Evolutionary conservation across 169 alveolate genomes (phyloP).

Genomic region (Besnoitia besnoiti): DNA sequence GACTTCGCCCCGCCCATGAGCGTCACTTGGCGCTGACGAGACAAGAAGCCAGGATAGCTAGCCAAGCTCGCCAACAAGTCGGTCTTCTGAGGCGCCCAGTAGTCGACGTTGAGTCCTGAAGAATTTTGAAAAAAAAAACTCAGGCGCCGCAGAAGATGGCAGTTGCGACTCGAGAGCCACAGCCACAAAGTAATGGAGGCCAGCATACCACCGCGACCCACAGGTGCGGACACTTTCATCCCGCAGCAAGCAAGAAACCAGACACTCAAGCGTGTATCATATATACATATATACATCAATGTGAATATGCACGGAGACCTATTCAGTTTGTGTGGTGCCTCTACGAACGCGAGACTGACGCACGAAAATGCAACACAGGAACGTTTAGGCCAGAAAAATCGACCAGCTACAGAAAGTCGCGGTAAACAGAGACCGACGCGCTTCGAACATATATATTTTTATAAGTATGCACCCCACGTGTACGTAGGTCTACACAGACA

Average conservation of each 20-base stretch:
- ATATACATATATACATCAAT: no score
- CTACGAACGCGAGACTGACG: no score
- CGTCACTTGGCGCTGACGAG: neutral
- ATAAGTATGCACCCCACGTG: neutral
- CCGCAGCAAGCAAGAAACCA: no score
- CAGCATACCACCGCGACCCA: neutral
- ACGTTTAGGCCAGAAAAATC: no score
- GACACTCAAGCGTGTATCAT: no score
- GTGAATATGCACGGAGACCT: no score
- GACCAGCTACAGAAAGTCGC: no score
- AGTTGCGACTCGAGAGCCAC: neutral
- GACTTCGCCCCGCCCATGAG: neutral
- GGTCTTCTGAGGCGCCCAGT: conserved; percentile 16
- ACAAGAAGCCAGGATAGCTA: neutral
- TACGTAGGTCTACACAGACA: neutral
- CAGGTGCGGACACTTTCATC: neutral
- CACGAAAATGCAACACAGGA: no score
- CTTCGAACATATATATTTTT: neutral
- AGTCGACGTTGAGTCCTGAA: neutral
- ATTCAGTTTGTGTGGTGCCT: no score
- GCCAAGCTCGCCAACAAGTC: conserved; percentile 11
- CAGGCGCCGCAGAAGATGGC: neutral
- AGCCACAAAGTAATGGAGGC: neutral
- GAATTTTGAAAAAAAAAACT: neutral
- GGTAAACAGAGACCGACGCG: no score